Evolutionary conservation across 805 yeast genomes (phyloP), one percentile per base, ranked within the genome.

Genomic region (Candida montana): DNA sequence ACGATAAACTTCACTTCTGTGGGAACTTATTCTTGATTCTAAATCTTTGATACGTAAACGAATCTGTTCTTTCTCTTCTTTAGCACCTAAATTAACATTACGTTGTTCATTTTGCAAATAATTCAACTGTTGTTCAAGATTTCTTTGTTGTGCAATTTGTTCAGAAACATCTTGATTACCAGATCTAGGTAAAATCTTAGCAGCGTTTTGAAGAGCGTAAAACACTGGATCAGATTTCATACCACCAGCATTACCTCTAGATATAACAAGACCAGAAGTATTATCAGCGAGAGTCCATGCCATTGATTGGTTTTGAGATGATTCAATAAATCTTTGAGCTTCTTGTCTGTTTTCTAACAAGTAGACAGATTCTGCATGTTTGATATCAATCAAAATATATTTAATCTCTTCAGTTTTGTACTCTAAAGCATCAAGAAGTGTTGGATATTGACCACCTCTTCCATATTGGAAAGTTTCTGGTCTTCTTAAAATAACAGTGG

Each of bases 351-450:
- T 66, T 2, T 71, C 68, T 15, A 77, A 67, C 31, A 89, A 57
- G 0, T 83, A 63, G 1, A 73, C 63, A 10, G 72, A 67, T 53
- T 90, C 95, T 35, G 85, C 71, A 33, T 63, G 67, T 31, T 70
- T 68, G 3, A 70, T 49, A 60, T 86, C 96, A 38, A 89, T 79
- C 35, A 89, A 58, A 2, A 82, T 62, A 50, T 76, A 80, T 51
- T 73, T 69, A 8, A 81, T 70, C 31, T 72, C 71, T 32, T 74
- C 77, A 45, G 79, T 67, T 0, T 69, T 64, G 42, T 85, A 69
- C 7, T 71, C 68, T 24, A 93, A 54, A 7, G 74, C 76, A 56
- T 88, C 93, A 4, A 78, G 55, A 7, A 89, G 51, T 0, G 84
- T 74, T 2, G 67, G 63, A 41, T 67, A 68, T 2, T 60, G 51